A percentile compares a stretch with the other conserved stretches of the same genome.
Conservation (phyloP, 306 rosid species). For the Glycine soja region DNA sequence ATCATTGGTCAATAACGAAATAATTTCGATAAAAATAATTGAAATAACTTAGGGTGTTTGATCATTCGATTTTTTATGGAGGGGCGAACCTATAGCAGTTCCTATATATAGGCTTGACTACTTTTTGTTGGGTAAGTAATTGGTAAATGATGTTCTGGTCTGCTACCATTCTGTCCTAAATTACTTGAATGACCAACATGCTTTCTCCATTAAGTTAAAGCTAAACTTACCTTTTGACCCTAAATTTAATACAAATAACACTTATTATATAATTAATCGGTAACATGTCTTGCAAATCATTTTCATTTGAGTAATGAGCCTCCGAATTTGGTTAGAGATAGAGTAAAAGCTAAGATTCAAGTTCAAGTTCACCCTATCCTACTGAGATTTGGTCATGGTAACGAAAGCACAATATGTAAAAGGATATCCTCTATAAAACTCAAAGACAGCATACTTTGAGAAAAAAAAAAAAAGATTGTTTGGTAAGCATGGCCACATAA, state of each 20-base stretch:
- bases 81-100: conserved; percentile 44
- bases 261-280: conserved; percentile 29
- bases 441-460: conserved; percentile 39
- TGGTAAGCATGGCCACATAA: conserved; percentile 48
- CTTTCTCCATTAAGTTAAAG: conserved; percentile 50
- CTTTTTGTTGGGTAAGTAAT: conserved; percentile 63
- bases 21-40: background rate
- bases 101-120: conserved; percentile 56
- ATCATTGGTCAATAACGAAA: conserved; percentile 29
- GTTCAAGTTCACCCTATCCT: background rate
- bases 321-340: conserved; percentile 37
- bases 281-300: conserved; percentile 44
- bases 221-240: conserved; percentile 54
- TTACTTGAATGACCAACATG: conserved; percentile 51
- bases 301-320: conserved; percentile 47
- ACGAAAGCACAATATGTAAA: conserved; percentile 39
- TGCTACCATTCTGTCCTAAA: conserved; percentile 29
- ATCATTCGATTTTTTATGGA: conserved; percentile 50
- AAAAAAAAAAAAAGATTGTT: conserved; percentile 32
- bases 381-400: conserved; percentile 48
- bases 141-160: conserved; percentile 50
- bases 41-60: conserved; percentile 27
- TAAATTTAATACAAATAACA: conserved; percentile 37
- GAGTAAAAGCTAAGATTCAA: conserved; percentile 32
- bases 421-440: conserved; percentile 32